These are phyloP conservation scores for Leccinellum rugosiceps DNA, from an alignment of 768 basidiomycete genomes.

Conservation along the genomic window DNA sequence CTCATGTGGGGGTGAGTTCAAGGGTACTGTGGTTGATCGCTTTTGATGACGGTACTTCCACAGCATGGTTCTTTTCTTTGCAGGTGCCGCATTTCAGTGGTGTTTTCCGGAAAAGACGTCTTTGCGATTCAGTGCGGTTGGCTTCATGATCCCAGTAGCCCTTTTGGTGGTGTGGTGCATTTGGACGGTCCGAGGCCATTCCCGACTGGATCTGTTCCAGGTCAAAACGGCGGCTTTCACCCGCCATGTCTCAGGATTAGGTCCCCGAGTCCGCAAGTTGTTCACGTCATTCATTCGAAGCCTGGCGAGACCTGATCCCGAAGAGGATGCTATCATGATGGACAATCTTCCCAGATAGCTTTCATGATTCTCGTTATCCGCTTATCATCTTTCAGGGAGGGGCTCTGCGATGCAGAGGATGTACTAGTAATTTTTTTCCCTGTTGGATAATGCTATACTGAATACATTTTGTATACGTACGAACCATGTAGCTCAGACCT, in stretches of 20 bases:
- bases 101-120: slow-evolving; percentile 1
- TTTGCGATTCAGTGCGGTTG: slow-evolving; percentile 28
- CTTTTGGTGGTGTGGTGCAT: slow-evolving; percentile 45
- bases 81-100: slow-evolving; percentile 28
- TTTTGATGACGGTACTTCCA: not conserved
- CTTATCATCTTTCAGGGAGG: not conserved
- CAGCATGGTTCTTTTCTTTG: slow-evolving; percentile 30
- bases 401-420: no score
- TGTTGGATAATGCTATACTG: no score
- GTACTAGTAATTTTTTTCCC: no score
- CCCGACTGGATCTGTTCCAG: not conserved
- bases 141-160: slow-evolving; percentile 25
- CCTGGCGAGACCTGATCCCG: not conserved
- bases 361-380: not conserved
- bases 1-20: slow-evolving; percentile 57
- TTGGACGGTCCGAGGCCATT: slow-evolving; percentile 21
- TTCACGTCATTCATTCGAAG: not conserved
- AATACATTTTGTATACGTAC: no score
- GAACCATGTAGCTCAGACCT: no score
- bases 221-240: not conserved
- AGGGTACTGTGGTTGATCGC: not conserved
- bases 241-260: not conserved
- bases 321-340: slow-evolving; percentile 2
- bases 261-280: not conserved
- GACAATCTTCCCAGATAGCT: not conserved